phyloP scores from a whole-genome alignment of 2,329 filamentous ascomycete genomes.

The Aspergillus pseudonomiae region DNA sequence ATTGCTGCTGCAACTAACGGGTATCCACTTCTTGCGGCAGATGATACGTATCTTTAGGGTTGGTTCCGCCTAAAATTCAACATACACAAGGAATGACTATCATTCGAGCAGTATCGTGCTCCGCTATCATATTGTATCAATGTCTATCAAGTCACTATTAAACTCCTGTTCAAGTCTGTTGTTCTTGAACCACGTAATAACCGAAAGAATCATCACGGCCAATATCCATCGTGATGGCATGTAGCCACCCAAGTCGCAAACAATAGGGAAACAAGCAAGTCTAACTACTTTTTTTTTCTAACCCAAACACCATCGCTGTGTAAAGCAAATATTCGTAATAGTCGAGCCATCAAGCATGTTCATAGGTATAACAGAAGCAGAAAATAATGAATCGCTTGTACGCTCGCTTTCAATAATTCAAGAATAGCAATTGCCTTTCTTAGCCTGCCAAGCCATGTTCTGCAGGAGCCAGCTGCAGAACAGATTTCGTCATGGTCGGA shows the following conservation, averaged over 20 bases:
- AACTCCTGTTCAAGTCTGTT: conserved; percentile 5
- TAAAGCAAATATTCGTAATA: neutral
- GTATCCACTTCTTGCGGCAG: neutral
- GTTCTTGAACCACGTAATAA: neutral
- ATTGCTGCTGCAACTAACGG: neutral
- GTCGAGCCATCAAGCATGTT: neutral
- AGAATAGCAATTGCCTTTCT: conserved; percentile 1
- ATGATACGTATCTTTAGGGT: neutral
- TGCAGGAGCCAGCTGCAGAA: conserved; percentile 18
- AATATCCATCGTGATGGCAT: neutral
- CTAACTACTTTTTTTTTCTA: neutral
- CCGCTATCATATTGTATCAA: neutral
- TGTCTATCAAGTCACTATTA: neutral
- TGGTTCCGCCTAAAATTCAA: neutral
- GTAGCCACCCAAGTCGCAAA: neutral
- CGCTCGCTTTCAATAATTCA: conserved; percentile 2
- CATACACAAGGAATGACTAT: neutral
- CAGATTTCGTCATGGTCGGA: conserved; percentile 8
- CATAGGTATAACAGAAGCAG: neutral
- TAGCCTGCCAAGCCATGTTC: neutral
- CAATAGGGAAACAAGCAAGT: neutral
- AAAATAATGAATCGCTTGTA: conserved; percentile 4
- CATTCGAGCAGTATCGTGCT: neutral
- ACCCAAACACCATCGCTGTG: conserved; percentile 4
- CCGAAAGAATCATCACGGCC: conserved; percentile 1